Percentiles rank a stretch among this genome's conserved stretches.
These are phyloP conservation scores for Hysterium pulicare DNA, from an alignment of 2,329 filamentous ascomycete genomes.

Conservation along the genomic window DNA sequence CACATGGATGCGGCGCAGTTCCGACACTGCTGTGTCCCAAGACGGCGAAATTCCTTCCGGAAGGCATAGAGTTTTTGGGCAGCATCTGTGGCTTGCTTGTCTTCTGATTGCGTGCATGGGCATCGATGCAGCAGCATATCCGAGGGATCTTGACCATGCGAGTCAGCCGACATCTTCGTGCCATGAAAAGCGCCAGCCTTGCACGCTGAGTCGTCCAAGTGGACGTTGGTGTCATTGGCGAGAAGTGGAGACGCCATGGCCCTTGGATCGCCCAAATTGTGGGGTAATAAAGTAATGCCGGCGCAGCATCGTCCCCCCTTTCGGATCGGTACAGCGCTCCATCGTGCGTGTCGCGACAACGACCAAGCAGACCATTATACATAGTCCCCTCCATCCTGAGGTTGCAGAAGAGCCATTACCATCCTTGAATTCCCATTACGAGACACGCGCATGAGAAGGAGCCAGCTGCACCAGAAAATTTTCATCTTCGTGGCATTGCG, in stretches of 20 bases:
- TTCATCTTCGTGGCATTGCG: conserved; percentile 12
- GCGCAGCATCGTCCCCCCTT: conserved; percentile 18
- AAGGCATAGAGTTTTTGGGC: conserved; percentile 5
- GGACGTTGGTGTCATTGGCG: conserved; percentile 9
- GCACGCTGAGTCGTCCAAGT: not conserved
- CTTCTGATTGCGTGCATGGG: conserved; percentile 20
- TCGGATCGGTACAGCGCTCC: conserved; percentile 8
- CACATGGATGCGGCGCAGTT: conserved; percentile 13
- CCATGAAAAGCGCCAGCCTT: not conserved
- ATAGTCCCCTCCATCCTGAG: conserved; percentile 5
- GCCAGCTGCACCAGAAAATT: conserved; percentile 17
- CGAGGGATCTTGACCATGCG: conserved; percentile 22
- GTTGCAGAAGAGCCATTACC: conserved; percentile 6
- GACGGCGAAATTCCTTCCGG: conserved; percentile 2
- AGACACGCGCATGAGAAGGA: conserved; percentile 15
- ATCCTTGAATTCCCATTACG: conserved; percentile 15
- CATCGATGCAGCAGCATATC: conserved; percentile 16
- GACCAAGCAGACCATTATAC: conserved; percentile 13
- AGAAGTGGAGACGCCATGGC: conserved; percentile 27
- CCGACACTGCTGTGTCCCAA: not conserved
- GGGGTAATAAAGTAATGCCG: conserved; percentile 32
- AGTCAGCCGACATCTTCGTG: conserved; percentile 21
- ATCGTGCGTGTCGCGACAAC: conserved; percentile 8
- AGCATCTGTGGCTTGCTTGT: conserved; percentile 9
- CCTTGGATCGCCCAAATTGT: conserved; percentile 32